A percentile compares a stretch with the other conserved stretches of the same genome.
Evolutionary conservation across 2,329 filamentous ascomycete genomes (phyloP).

Genomic region (Phialophora verrucosa): DNA sequence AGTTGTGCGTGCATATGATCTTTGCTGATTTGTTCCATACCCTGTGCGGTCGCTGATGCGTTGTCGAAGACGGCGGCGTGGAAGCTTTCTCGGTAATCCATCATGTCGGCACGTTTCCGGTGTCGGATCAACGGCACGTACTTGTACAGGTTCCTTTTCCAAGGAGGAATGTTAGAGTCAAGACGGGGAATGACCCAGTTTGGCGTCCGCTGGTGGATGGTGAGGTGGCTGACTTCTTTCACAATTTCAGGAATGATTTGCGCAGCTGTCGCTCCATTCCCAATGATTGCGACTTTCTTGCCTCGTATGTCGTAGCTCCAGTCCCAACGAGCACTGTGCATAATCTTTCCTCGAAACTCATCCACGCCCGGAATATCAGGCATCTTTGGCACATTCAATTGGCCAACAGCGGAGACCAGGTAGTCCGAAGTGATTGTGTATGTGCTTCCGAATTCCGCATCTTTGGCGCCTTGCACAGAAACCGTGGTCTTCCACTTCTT

Average conservation of each 20-base stretch:
- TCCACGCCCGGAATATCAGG: conserved; percentile 42
- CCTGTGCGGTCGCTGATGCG: conserved; percentile 48
- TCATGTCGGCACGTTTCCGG: conserved; percentile 56
- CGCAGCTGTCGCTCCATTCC: conserved; percentile 65
- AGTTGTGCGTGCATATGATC: conserved; percentile 55
- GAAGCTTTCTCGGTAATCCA: conserved; percentile 62
- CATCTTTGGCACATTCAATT: conserved; percentile 60
- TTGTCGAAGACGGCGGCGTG: conserved; percentile 52
- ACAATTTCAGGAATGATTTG: conserved; percentile 65
- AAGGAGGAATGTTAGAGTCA: conserved; percentile 54
- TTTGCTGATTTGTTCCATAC: conserved; percentile 48
- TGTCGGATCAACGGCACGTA: conserved; percentile 59
- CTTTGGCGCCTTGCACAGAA: conserved; percentile 58
- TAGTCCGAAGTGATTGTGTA: conserved; percentile 64
- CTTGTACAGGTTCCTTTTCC: conserved; percentile 52
- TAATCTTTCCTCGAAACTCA: conserved; percentile 42
- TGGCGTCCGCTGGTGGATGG: conserved; percentile 63
- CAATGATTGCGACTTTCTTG: conserved; percentile 65
- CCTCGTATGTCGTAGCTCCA: conserved; percentile 61
- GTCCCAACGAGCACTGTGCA: conserved; percentile 46
- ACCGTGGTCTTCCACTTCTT: conserved; percentile 48
- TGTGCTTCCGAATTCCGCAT: conserved; percentile 58
- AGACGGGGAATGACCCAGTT: conserved; percentile 64
- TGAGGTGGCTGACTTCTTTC: conserved; percentile 56
- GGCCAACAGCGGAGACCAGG: conserved; percentile 63